Evolutionary conservation across 164 flowering plant species (phyloP).

Genomic region (Sedum album): DNA sequence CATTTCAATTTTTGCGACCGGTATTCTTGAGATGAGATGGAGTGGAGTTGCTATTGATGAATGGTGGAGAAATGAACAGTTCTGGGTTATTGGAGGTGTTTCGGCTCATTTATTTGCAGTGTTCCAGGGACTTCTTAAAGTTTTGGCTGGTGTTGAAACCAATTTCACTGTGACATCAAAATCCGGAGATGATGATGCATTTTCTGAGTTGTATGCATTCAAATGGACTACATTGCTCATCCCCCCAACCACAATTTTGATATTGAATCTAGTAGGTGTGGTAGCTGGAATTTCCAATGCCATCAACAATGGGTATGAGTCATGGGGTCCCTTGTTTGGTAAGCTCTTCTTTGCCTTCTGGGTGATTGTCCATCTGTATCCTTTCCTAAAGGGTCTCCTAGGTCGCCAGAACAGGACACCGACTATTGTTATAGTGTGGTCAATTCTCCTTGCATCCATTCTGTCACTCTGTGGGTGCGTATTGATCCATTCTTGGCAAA

Average conservation of each 20-base stretch:
- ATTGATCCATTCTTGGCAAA: constrained; percentile 9
- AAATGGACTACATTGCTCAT: constrained; percentile 9
- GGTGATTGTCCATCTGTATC: constrained; percentile 11
- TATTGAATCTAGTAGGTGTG: constrained; percentile 8
- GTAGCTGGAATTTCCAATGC: constrained; percentile 10
- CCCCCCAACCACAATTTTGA: constrained; percentile 9
- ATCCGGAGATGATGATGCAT: constrained; percentile 7
- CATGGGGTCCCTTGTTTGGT: constrained; percentile 11
- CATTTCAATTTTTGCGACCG: constrained; percentile 8
- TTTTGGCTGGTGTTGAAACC: constrained; percentile 10
- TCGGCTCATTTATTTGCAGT: constrained; percentile 10
- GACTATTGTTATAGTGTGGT: constrained; percentile 11
- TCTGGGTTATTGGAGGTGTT: constrained; percentile 11
- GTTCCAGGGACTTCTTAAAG: constrained; percentile 11
- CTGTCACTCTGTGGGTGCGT: constrained; percentile 10
- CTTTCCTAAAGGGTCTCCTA: constrained; percentile 10
- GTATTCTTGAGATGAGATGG: constrained; percentile 12
- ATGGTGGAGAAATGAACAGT: constrained; percentile 12
- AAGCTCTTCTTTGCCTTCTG: constrained; percentile 12
- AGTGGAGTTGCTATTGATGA: constrained; percentile 9
- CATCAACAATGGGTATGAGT: constrained; percentile 12
- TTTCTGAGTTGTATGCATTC: constrained; percentile 9
- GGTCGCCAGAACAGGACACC: constrained; percentile 10
- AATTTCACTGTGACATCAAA: constrained; percentile 10
- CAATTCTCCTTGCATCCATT: constrained; percentile 10